Percentiles rank a stretch among this genome's conserved stretches.
Evolutionary conservation across 2,329 filamentous ascomycete species (phyloP).

Genomic region (Phialemoniopsis sp.): DNA sequence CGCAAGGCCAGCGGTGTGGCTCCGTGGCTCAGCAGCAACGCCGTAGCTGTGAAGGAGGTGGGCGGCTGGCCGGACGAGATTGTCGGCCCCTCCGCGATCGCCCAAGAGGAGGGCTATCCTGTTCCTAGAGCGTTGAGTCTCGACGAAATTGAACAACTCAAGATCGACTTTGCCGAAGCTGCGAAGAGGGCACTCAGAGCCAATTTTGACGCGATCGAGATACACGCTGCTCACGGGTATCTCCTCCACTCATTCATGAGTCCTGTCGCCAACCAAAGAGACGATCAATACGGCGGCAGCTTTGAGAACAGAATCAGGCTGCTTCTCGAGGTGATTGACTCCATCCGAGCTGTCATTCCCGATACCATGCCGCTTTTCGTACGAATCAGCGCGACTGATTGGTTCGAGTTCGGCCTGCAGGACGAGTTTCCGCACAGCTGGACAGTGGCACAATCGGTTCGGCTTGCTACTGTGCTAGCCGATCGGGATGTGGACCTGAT

Average conservation of each 20-base stretch:
- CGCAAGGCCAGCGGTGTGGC: constrained; percentile 47
- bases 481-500: constrained; percentile 69
- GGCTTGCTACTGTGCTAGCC: constrained; percentile 59
- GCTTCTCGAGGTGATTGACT: constrained; percentile 61
- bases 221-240: constrained; percentile 79
- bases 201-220: constrained; percentile 65
- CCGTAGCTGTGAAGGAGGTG: constrained; percentile 41
- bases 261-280: constrained; percentile 66
- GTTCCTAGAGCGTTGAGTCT: constrained; percentile 58
- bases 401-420: constrained; percentile 57
- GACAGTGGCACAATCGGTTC: constrained; percentile 60
- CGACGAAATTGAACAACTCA: constrained; percentile 60
- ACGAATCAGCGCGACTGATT: constrained; percentile 71
- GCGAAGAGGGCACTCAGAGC: constrained; percentile 52
- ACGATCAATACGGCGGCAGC: constrained; percentile 62
- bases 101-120: constrained; percentile 16
- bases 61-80: constrained; percentile 40
- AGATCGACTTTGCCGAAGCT: constrained; percentile 52
- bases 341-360: constrained; percentile 59
- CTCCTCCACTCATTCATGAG: constrained; percentile 67
- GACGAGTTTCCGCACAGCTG: constrained; percentile 56
- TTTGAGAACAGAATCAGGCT: constrained; percentile 71
- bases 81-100: constrained; percentile 21
- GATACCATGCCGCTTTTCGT: constrained; percentile 67
- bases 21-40: constrained; percentile 50